Evolutionary conservation across 345 rosid genomes (phyloP).

Genomic region (Eucalyptus viminalis): DNA sequence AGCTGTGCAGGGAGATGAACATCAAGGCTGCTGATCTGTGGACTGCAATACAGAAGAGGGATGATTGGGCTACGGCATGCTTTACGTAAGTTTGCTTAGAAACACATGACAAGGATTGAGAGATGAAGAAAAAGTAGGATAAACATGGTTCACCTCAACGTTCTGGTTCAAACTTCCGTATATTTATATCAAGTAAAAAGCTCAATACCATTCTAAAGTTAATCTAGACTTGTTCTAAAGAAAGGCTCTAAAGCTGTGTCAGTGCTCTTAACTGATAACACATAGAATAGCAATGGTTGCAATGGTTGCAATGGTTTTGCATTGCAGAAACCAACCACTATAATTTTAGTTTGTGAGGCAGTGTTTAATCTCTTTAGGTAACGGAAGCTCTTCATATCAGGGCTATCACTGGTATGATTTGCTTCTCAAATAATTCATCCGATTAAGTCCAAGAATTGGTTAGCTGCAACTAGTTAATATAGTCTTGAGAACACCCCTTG

Average conservation of each 20-base stretch:
- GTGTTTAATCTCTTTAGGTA: not conserved
- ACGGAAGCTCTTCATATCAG: not conserved
- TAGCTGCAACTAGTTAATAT: not conserved
- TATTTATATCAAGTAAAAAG: not conserved
- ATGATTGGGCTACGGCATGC: constrained; percentile 52
- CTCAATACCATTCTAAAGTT: not conserved
- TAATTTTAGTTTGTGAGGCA: not conserved
- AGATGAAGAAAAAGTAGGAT: not conserved
- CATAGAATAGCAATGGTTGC: not conserved
- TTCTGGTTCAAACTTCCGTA: not conserved
- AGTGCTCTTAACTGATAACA: not conserved
- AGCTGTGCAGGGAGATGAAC: constrained; percentile 52
- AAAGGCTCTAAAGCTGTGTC: not conserved
- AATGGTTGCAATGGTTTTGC: not conserved
- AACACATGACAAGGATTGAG: not conserved
- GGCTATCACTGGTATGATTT: not conserved
- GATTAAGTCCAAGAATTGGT: not conserved
- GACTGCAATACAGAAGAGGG: constrained; percentile 44
- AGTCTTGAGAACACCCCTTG: not conserved
- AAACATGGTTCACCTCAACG: not conserved
- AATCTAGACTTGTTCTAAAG: not conserved
- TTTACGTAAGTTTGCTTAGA: constrained; percentile 43
- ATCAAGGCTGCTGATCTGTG: constrained; percentile 59
- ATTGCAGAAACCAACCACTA: not conserved
- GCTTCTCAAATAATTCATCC: rapidly evolving